A percentile compares a stretch with the other conserved stretches of the same genome.
phyloP scores from a whole-genome alignment of 345 rosid species.

The Eucalyptus tenuipes region DNA sequence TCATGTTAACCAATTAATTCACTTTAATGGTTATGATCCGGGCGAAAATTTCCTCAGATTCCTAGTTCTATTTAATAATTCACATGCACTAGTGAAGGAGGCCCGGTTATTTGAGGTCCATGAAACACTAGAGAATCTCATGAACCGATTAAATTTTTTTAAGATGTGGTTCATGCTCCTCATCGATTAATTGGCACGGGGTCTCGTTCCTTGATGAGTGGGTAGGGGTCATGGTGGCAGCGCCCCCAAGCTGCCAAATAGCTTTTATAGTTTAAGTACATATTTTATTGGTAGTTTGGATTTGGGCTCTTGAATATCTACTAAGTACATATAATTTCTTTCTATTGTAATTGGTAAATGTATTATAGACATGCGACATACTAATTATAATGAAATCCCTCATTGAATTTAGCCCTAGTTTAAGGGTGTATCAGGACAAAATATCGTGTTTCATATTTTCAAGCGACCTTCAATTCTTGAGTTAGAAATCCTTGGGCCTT shows the following conservation, averaged over 20 bases:
- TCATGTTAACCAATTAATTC: background rate
- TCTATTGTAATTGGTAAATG: background rate
- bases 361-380: too few species aligned
- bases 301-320: background rate
- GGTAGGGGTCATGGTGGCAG: background rate
- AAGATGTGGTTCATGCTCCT: background rate
- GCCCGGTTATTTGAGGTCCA: background rate
- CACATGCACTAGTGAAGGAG: background rate
- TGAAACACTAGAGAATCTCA: background rate
- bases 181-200: background rate
- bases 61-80: background rate
- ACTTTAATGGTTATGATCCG: background rate
- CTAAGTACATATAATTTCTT: background rate
- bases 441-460: too few species aligned
- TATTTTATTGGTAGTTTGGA: background rate
- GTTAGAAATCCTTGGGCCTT: background rate
- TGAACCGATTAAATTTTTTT: background rate
- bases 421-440: background rate
- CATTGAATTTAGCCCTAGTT: background rate
- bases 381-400: too few species aligned
- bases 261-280: too few species aligned
- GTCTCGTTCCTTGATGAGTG: background rate
- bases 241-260: background rate
- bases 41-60: background rate
- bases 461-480: background rate